Base-by-base conservation (phyloP, 176 grass and related monocot species). In the Triticum timopheevii region DNA sequence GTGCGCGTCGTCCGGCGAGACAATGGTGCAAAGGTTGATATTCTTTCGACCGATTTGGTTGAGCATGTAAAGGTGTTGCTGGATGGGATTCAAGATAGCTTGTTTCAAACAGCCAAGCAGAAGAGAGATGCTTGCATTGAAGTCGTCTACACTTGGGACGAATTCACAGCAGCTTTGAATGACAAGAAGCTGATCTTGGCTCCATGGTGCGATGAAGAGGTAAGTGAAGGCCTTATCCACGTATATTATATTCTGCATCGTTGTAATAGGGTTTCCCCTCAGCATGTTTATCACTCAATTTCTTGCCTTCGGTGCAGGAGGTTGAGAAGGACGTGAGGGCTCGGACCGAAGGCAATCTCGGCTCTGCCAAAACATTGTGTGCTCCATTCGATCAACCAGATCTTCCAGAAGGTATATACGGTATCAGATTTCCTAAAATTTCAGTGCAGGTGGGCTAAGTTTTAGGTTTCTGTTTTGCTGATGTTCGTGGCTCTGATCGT, bases 151-250 rank as follows among this genome's bases (percentile, higher is more conserved):
- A 96, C 92, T 17, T 96, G 96, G 96, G 92, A 94, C 91, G 92
- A 98, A 90, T 95, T 95, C 78, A 65, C 31, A 15, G 28, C 68
- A n/a, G 86, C 93, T 64, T 69, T 95, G 31, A 83, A 89, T 85
- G 85, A 87, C 65, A 95, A 89, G 85, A 95, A 83, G 24, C 25
- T 95, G 86, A 93, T 95, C 17, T 62, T 95, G 89, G 93, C 91
- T 77, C 91, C 93, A 54, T 95, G 93, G 91, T 95, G 91, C 62
- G 93, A 95, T 83, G 91, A 95, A 90, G 93, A 93, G 93, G 93
- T 95, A 87, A 34, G 6, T 65, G 44, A 74, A 68, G 23, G 28
- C 20, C 11, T 65, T 58, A 20, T 61, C 25, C 35, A 47, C 35
- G 35, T 88, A 31, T 35, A 67, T 58, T 24, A 76, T 22, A 27